Evolutionary conservation across 495 filamentous ascomycete genomes (phyloP), one percentile per base, ranked within the genome.

Genomic region (Aspergillus sparsus): DNA sequence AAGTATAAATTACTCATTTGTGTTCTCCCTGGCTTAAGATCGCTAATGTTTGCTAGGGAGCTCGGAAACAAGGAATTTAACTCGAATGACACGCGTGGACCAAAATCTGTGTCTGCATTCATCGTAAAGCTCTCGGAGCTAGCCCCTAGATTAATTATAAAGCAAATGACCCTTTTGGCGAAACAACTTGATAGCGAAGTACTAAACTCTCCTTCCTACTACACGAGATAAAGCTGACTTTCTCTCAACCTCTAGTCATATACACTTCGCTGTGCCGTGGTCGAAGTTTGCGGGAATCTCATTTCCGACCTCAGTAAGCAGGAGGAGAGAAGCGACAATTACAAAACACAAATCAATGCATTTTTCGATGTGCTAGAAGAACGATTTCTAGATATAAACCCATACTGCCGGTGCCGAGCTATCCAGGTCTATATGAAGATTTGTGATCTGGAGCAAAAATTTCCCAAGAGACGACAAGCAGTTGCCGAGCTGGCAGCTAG

Each of bases 261-360:
- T 71, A 93, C 92, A 13, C 84, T 99, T 16, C 87, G 94, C 31
- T 97, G 89, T 66, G 90, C 94, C 27, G 82, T 99, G 33, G 92
- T 99, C 56, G 94, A 99, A 70, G 91, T 98, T n/a, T 96, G 91
- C 71, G 95, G 94, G n/a, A 98, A 98, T 75, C 83, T 99, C 65
- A 89, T 98, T 55, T 82, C 86, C 12, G 88, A 97, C 70, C 83
- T 99, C 11, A 96, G 87, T 72, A 93, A 90, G 68, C 88, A 93
- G 61, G 91, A 93, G 74, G 93, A 98, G 68, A 82, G 88, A 41
- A 88, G 86, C 63, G 93, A 96, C 61, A 92, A 93, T 67, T 88
- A 91, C 77, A 95, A 97, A 72, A 88, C 85, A 0, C 94, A 98
- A 66, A 90, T 98, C 60, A 93, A 94, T 60, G 91, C 90, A 13